Conservation (phyloP, 441 rosid genomes). For the Adansonia grandidieri region DNA sequence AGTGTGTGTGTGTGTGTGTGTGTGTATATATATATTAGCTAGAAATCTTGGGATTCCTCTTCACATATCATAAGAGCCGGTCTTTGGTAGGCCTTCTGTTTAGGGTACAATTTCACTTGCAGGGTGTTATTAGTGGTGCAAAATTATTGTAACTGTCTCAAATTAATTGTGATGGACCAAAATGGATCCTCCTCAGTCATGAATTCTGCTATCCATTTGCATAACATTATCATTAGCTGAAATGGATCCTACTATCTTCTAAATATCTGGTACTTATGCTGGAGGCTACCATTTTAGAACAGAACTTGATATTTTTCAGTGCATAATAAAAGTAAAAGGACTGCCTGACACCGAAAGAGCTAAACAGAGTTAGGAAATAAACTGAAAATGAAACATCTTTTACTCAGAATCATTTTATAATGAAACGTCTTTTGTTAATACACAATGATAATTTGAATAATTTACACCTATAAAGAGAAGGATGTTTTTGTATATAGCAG, state of each 20-base stretch:
- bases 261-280: neutral
- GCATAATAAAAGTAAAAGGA: neutral
- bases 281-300: neutral
- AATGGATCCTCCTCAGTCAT: neutral
- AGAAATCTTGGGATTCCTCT: no score
- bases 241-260: neutral
- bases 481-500: neutral
- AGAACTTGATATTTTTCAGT: neutral
- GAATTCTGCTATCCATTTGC: neutral
- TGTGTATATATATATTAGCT: no score
- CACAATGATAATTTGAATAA: neutral
- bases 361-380: neutral
- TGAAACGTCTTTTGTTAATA: neutral
- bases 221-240: neutral
- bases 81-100: no score
- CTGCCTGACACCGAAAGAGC: neutral
- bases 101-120: neutral
- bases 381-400: neutral
- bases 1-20: no score
- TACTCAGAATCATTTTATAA: no score
- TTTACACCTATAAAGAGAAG: neutral
- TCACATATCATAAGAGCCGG: no score
- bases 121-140: neutral
- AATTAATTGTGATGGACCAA: neutral
- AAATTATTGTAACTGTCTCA: neutral